Percentiles rank a stretch among this genome's conserved stretches.
Conservation (phyloP, 371 early-diverging fungal species). For the Lichtheimia corymbifera region DNA sequence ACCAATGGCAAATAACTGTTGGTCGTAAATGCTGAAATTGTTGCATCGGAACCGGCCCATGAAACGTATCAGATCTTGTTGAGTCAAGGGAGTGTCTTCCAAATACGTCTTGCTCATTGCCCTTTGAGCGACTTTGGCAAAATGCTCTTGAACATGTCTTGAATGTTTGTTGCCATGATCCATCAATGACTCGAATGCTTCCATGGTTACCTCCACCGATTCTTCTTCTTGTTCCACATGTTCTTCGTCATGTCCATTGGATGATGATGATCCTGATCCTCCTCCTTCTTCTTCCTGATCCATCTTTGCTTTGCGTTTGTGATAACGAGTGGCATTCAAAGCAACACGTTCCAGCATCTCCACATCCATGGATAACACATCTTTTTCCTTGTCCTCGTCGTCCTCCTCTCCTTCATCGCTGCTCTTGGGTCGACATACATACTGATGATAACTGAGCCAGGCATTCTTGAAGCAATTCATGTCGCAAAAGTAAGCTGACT, state of each 20-base stretch:
- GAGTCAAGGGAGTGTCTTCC: slow-evolving; percentile 17
- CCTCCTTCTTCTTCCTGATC: not conserved
- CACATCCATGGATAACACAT: slow-evolving; percentile 24
- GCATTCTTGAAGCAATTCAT: slow-evolving; percentile 49
- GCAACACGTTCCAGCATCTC: slow-evolving; percentile 50
- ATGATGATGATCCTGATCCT: too few relatives aligned
- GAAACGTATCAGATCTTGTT: slow-evolving; percentile 41
- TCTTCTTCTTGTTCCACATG: slow-evolving; percentile 20
- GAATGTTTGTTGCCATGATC: slow-evolving; percentile 35
- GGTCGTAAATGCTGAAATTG: slow-evolving; percentile 72
- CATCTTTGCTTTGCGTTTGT: slow-evolving; percentile 18
- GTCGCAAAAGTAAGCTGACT: slow-evolving; percentile 46
- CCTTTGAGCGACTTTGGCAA: slow-evolving; percentile 16
- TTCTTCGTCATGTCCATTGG: not conserved
- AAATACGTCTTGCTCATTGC: slow-evolving; percentile 29
- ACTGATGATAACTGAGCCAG: slow-evolving; percentile 52
- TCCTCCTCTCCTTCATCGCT: not conserved
- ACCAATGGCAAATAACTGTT: slow-evolving; percentile 67
- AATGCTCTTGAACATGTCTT: slow-evolving; percentile 11
- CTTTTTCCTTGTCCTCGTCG: slow-evolving; percentile 16
- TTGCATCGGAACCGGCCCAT: slow-evolving; percentile 75
- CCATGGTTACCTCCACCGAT: slow-evolving; percentile 42
- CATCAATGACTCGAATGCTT: slow-evolving; percentile 44
- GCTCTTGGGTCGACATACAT: slow-evolving; percentile 23
- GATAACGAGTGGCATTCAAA: slow-evolving; percentile 32